phyloP scores from a whole-genome alignment of 345 rosid genomes.

The Moricandia moricandioides region DNA sequence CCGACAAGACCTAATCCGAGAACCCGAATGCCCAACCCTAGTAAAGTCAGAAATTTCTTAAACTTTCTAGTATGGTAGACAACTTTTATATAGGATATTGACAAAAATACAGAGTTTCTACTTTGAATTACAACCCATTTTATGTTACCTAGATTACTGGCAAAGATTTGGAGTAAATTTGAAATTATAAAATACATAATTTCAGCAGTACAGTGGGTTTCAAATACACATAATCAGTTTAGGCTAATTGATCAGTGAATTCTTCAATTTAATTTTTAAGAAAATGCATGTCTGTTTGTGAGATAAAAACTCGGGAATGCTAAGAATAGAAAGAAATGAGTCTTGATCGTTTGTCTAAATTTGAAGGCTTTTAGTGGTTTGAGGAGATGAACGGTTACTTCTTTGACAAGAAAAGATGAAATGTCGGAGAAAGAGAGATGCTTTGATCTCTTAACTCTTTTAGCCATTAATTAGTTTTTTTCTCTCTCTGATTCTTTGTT shows the following conservation, averaged over 20 bases:
- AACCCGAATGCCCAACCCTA: too few species aligned
- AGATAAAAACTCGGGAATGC: constrained; percentile 26
- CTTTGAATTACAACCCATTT: neutral
- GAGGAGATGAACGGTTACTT: constrained; percentile 46
- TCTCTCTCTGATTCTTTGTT: constrained; percentile 30
- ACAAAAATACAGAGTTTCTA: neutral
- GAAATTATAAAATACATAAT: neutral
- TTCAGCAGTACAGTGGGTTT: neutral
- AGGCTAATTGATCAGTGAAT: neutral
- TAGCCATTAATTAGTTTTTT: constrained; percentile 32
- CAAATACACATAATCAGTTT: neutral
- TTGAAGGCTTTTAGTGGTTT: constrained; percentile 37
- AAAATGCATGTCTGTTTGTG: constrained; percentile 3
- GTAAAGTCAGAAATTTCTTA: neutral
- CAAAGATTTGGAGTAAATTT: neutral
- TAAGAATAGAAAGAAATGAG: constrained; percentile 33
- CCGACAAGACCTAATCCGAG: too few species aligned
- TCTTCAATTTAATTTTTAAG: neutral
- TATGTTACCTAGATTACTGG: neutral
- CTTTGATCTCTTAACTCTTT: constrained; percentile 26
- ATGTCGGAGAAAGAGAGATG: constrained; percentile 30
- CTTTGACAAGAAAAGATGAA: constrained; percentile 32
- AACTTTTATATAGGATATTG: neutral
- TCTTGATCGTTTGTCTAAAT: constrained; percentile 44
- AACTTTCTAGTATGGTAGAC: too few species aligned